phyloP scores from a whole-genome alignment of 495 filamentous ascomycete species.

The Neurospora intermedia region DNA sequence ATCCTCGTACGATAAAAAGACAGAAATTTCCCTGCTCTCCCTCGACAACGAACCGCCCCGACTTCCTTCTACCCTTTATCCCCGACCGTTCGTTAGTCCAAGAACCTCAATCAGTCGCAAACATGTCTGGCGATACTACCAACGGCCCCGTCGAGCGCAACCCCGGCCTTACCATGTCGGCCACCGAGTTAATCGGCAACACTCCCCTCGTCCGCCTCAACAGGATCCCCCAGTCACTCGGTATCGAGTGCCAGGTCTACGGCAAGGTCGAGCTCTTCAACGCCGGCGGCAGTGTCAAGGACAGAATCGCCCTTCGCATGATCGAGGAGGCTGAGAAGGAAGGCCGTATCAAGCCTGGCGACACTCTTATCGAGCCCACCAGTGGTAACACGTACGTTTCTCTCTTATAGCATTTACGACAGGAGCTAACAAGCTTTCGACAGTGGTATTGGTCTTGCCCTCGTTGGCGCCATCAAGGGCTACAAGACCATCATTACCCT shows the following conservation, averaged over 20 bases:
- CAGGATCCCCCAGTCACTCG: constrained; percentile 76
- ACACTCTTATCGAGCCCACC: constrained; percentile 95
- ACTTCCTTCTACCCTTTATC: background rate
- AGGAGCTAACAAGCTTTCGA: constrained; percentile 10
- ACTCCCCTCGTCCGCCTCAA: constrained; percentile 91
- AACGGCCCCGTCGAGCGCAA: constrained; percentile 12
- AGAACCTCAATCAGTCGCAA: constrained; percentile 6
- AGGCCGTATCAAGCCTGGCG: constrained; percentile 91
- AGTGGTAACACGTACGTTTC: constrained; percentile 79
- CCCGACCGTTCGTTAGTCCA: background rate
- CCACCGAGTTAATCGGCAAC: constrained; percentile 67
- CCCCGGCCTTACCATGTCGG: constrained; percentile 27
- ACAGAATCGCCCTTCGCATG: constrained; percentile 95
- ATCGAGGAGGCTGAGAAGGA: constrained; percentile 87
- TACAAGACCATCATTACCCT: constrained; percentile 98
- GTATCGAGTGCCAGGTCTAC: constrained; percentile 83
- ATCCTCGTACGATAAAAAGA: background rate
- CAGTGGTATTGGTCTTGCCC: constrained; percentile 85
- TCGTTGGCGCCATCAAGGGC: constrained; percentile 90
- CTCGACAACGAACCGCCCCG: background rate
- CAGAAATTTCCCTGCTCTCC: background rate
- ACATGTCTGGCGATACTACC: constrained; percentile 8
- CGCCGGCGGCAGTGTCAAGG: constrained; percentile 95
- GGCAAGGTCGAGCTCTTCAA: constrained; percentile 96
- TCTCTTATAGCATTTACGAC: background rate